These are phyloP conservation scores for Selenicereus undatus DNA, from an alignment of 148 eudicot genomes.

Conservation along the genomic window DNA sequence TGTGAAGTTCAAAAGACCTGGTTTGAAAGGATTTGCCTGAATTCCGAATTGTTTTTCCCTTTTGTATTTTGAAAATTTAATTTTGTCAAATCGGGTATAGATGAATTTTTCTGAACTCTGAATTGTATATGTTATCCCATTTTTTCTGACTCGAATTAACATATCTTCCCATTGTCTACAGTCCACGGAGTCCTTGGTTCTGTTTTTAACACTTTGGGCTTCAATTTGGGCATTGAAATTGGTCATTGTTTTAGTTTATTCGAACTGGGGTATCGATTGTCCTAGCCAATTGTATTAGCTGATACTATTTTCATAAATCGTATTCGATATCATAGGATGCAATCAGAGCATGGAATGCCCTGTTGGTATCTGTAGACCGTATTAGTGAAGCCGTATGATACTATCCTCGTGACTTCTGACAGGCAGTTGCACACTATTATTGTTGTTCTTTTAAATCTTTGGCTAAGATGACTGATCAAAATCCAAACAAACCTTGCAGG, in stretches of 20 bases:
- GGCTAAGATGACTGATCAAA: neutral
- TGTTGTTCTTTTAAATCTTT: no score
- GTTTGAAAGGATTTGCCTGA: neutral
- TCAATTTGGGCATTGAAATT: no score
- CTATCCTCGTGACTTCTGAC: neutral
- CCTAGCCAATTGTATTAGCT: neutral
- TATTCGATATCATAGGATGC: no score
- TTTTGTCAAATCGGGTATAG: no score
- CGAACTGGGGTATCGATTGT: no score
- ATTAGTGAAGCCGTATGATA: neutral
- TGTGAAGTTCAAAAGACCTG: no score
- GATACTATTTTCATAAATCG: neutral
- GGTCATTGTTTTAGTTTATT: no score
- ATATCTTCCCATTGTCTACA: neutral
- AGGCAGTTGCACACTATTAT: no score
- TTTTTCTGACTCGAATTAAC: neutral
- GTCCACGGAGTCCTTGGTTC: neutral
- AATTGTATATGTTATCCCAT: neutral
- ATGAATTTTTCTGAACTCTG: no score
- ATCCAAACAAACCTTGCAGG: conserved; percentile 28
- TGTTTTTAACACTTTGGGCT: neutral
- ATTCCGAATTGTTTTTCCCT: no score
- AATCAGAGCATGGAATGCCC: no score
- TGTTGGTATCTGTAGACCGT: neutral
- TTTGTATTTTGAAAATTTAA: no score